Evolutionary conservation across 768 basidiomycete genomes (phyloP), one percentile per base, ranked within the genome.

Genomic region (Calocera viscosa): DNA sequence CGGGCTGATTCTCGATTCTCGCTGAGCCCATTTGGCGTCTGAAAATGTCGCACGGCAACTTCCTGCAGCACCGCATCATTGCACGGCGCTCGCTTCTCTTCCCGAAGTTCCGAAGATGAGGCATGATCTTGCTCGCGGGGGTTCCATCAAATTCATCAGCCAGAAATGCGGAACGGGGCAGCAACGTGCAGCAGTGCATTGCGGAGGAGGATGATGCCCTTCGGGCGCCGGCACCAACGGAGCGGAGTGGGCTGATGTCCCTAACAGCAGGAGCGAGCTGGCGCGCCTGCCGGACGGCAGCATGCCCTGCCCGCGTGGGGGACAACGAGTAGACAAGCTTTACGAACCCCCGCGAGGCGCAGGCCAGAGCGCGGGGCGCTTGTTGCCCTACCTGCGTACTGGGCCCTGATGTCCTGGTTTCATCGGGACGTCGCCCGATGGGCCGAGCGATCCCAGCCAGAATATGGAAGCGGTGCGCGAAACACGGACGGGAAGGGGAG

Each of bases 341-440:
- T n/a, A n/a, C n/a, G n/a, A n/a, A n/a, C n/a, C n/a, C n/a, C n/a
- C n/a, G n/a, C n/a, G n/a, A n/a, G n/a, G n/a, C n/a, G n/a, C n/a
- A n/a, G n/a, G n/a, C 35, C 35, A 5, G 7, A 14, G 35, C 5
- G 35, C 35, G 35, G 35, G 35, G 35, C 35, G 35, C 7, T 14
- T 5, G 35, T 60, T 60, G 5, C 53, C 24, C 14, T 28, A 60
- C 14, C 43, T 24, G 16, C 24, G 43, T 7, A 19, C 43, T 19
- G 19, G 8, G 43, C 7, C 8, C 8, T 26, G 53, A 30, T 2
- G 26, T 26, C 11, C 30, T 26, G 30, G 26, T 32, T 8, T 26
- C 14, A 60, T 60, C 53, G 53, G 53, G 26, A 60, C 2, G 30
- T 19, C 43, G 53, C 53, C 53, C 53, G 53, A 60, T 60, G 43